Conservation (phyloP, 1,139 yeast genomes). For the Magnusiomyces sp. region DNA sequence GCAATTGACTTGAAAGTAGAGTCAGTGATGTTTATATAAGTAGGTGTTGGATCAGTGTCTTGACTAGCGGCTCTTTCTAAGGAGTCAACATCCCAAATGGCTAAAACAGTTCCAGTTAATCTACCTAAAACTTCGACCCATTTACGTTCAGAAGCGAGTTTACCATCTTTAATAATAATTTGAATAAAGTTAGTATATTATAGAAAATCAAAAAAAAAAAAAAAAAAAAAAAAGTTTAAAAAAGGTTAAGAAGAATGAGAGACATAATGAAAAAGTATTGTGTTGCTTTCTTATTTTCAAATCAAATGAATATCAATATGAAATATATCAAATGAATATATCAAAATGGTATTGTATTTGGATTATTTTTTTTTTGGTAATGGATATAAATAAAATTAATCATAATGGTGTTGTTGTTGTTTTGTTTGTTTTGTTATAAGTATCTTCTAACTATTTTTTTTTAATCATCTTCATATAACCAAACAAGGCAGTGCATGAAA, state of each 20-base stretch:
- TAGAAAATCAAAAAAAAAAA: slow-evolving; percentile 1
- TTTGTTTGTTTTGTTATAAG: too few species aligned
- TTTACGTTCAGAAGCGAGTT: slow-evolving; percentile 63
- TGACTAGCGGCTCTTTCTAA: slow-evolving; percentile 41
- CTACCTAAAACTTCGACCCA: slow-evolving; percentile 95
- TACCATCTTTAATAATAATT: slow-evolving; percentile 54
- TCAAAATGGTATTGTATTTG: too few species aligned
- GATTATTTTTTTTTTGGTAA: too few species aligned
- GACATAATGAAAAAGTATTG: too few species aligned
- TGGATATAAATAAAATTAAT: not conserved
- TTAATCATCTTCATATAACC: too few species aligned
- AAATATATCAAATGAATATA: too few species aligned
- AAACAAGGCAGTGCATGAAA: too few species aligned
- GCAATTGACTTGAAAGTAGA: slow-evolving; percentile 75
- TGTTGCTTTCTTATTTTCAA: too few species aligned
- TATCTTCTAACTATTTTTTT: too few species aligned
- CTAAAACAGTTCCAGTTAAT: slow-evolving; percentile 80
- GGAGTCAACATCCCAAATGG: slow-evolving; percentile 84
- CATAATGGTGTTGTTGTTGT: not conserved
- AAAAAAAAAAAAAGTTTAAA: slow-evolving; percentile 3
- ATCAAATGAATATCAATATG: too few species aligned
- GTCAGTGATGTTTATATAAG: slow-evolving; percentile 83
- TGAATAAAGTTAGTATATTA: not conserved
- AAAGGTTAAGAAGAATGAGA: not conserved
- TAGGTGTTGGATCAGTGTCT: slow-evolving; percentile 44